Conservation (phyloP, 306 rosid genomes). For the Erythrophleum fordii region DNA sequence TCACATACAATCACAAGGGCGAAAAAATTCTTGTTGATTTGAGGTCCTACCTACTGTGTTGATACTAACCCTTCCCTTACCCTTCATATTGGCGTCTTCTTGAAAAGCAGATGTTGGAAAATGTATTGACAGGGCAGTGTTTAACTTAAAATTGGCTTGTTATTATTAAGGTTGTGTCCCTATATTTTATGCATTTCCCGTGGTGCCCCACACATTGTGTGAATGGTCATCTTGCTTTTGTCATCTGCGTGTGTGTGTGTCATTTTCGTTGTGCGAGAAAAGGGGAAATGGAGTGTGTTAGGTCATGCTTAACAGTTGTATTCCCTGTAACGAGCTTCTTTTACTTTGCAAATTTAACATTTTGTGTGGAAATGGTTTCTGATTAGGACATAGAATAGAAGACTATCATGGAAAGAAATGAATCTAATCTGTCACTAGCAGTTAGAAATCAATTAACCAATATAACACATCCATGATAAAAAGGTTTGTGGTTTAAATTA, state of each 20-base stretch:
- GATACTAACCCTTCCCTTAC: neutral
- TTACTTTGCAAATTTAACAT: slow-evolving; percentile 30
- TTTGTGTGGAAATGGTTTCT: slow-evolving; percentile 38
- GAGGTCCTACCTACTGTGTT: slow-evolving; percentile 35
- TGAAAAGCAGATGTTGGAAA: slow-evolving; percentile 37
- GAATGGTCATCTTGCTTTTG: slow-evolving; percentile 38
- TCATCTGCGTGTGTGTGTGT: slow-evolving; percentile 22
- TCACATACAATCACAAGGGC: slow-evolving; percentile 16
- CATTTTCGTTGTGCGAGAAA: slow-evolving; percentile 45
- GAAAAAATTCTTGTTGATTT: slow-evolving; percentile 23
- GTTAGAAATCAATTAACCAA: neutral
- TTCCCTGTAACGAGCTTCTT: slow-evolving; percentile 23
- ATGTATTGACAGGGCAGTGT: slow-evolving; percentile 32
- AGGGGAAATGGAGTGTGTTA: slow-evolving; percentile 42
- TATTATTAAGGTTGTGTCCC: slow-evolving; percentile 25
- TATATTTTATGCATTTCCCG: slow-evolving; percentile 20
- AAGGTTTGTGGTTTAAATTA: slow-evolving; percentile 12
- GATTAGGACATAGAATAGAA: slow-evolving; percentile 34
- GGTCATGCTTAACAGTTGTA: slow-evolving; percentile 67
- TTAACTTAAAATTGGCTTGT: slow-evolving; percentile 38
- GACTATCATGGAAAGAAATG: slow-evolving; percentile 1
- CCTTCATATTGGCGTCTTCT: slow-evolving; percentile 34
- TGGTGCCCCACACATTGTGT: slow-evolving; percentile 34
- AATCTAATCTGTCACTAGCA: slow-evolving; percentile 23
- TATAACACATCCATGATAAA: neutral